phyloP scores from a whole-genome alignment of 257 asterid genomes.

The Primulina tabacum region DNA sequence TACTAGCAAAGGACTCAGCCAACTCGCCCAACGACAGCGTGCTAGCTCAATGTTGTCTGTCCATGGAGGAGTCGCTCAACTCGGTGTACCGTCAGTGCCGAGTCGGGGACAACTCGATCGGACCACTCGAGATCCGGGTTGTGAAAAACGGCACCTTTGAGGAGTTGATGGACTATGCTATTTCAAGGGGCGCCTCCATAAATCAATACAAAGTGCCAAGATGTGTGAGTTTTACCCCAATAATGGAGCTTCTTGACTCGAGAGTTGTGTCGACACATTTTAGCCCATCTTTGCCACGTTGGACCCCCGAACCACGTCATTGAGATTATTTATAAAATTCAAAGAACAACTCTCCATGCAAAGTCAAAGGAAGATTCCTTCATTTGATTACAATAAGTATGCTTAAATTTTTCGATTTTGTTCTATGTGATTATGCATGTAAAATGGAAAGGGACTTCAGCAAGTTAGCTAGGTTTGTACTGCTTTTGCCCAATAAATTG shows the following conservation, averaged over 20 bases:
- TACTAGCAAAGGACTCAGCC: slow-evolving; percentile 51
- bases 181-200: slow-evolving; percentile 91
- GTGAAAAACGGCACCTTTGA: slow-evolving; percentile 88
- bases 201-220: slow-evolving; percentile 94
- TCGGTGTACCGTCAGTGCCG: slow-evolving; percentile 92
- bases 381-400: neutral
- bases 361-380: slow-evolving; percentile 39
- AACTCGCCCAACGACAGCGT: slow-evolving; percentile 43
- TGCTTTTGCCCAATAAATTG: slow-evolving; percentile 50
- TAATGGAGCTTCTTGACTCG: slow-evolving; percentile 85
- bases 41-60: slow-evolving; percentile 60
- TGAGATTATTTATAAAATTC: slow-evolving; percentile 10
- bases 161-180: slow-evolving; percentile 94
- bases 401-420: neutral
- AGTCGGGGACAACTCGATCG: slow-evolving; percentile 81
- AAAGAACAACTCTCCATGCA: neutral
- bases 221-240: slow-evolving; percentile 82
- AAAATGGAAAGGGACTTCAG: slow-evolving; percentile 34
- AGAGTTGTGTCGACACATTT: slow-evolving; percentile 78
- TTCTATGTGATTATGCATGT: slow-evolving; percentile 42
- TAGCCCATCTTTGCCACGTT: slow-evolving; percentile 83
- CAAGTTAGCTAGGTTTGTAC: slow-evolving; percentile 38
- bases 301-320: slow-evolving; percentile 74
- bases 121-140: slow-evolving; percentile 86
- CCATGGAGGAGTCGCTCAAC: slow-evolving; percentile 91